A percentile compares a stretch with the other conserved stretches of the same genome.
Conservation (phyloP, 768 basidiomycete genomes). For the Rhizopogon vinicolor region DNA sequence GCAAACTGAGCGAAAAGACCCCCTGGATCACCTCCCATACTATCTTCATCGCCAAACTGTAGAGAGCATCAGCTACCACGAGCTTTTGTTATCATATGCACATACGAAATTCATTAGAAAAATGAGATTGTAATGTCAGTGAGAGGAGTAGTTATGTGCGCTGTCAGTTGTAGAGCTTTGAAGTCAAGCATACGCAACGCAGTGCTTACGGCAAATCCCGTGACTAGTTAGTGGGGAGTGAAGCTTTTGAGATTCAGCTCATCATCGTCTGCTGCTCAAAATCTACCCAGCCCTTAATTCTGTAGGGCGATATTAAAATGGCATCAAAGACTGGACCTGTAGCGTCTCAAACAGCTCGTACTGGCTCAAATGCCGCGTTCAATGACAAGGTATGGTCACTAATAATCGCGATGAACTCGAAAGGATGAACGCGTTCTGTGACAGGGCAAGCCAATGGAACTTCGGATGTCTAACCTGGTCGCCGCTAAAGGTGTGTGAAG, state of each 20-base stretch:
- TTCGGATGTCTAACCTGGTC: constrained; percentile 94
- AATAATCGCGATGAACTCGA: neutral
- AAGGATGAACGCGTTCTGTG: constrained; percentile 22
- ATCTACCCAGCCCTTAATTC: constrained; percentile 6
- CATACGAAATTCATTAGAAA: constrained; percentile 37
- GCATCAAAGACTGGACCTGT: constrained; percentile 24
- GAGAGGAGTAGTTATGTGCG: constrained; percentile 5
- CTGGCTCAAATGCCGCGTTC: constrained; percentile 72
- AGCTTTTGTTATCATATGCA: neutral
- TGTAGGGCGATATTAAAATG: constrained; percentile 17
- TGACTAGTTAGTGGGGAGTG: constrained; percentile 19
- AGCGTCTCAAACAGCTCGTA: constrained; percentile 19
- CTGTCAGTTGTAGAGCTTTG: neutral
- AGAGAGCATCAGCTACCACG: constrained; percentile 13
- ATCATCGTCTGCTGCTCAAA: constrained; percentile 8
- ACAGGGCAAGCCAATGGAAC: constrained; percentile 97
- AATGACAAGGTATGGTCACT: constrained; percentile 67
- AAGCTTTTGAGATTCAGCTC: neutral
- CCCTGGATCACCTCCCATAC: constrained; percentile 44
- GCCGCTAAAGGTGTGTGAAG: constrained; percentile 82
- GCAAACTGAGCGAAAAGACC: constrained; percentile 65
- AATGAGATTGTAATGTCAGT: constrained; percentile 12
- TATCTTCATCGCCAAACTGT: constrained; percentile 31
- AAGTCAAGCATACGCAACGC: constrained; percentile 21
- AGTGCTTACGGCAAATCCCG: constrained; percentile 24